Evolutionary conservation across 495 filamentous ascomycete species (phyloP).

Genomic region (Penicillium canariense): DNA sequence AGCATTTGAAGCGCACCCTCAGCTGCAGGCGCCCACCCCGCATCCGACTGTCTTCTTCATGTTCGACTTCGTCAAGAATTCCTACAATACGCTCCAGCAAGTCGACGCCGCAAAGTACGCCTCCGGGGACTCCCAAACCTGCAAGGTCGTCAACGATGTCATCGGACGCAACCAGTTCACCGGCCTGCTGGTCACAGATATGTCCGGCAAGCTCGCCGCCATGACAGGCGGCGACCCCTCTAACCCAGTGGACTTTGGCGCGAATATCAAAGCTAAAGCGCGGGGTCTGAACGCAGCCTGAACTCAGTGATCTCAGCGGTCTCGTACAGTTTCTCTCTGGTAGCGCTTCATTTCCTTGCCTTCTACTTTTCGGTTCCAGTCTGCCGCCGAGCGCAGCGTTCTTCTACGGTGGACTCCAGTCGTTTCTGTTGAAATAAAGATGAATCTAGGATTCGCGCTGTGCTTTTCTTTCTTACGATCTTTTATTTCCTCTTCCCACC

Average conservation of each 20-base stretch:
- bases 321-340: neutral
- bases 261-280: conserved; percentile 25
- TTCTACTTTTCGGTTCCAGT: no score
- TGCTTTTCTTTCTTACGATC: neutral
- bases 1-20: conserved; percentile 33
- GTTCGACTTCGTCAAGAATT: conserved; percentile 33
- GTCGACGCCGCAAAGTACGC: conserved; percentile 28
- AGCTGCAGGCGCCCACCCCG: conserved; percentile 25
- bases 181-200: conserved; percentile 25
- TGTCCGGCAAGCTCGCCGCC: conserved; percentile 25
- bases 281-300: conserved; percentile 10
- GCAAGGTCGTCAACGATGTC: conserved; percentile 21
- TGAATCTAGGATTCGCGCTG: neutral
- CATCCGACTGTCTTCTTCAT: conserved; percentile 38
- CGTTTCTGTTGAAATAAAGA: neutral
- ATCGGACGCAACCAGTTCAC: conserved; percentile 32
- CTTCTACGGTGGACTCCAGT: neutral
- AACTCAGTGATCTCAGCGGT: neutral
- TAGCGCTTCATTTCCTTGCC: no score
- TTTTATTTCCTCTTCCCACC: neutral
- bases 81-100: conserved; percentile 24
- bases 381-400: no score
- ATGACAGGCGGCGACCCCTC: conserved; percentile 23
- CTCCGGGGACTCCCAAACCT: conserved; percentile 18
- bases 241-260: conserved; percentile 29